These are phyloP conservation scores for Tulasnella sp. DNA, from an alignment of 768 basidiomycete genomes.

Conservation along the genomic window DNA sequence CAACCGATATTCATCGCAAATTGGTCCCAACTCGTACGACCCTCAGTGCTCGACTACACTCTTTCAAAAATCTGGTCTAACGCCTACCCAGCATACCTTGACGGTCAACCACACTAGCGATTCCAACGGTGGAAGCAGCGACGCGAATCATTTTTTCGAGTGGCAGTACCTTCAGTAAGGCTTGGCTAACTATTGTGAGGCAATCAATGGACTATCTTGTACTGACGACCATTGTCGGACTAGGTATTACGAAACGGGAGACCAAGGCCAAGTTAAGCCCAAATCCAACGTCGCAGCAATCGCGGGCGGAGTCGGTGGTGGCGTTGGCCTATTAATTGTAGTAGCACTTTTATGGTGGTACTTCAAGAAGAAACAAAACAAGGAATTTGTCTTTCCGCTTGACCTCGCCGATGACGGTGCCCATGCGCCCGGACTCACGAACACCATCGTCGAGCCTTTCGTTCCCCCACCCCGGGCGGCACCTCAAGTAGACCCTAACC, in stretches of 20 bases:
- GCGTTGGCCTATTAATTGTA: not conserved
- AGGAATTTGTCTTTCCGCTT: not conserved
- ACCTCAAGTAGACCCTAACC: not conserved
- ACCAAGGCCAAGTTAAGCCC: not conserved
- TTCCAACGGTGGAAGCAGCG: not conserved
- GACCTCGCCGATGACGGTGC: not conserved
- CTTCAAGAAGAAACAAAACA: not conserved
- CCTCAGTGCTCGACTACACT: not conserved
- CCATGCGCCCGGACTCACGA: not conserved
- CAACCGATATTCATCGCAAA: not conserved
- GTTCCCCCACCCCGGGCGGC: not conserved
- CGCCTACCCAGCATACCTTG: not conserved
- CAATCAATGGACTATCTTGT: not conserved
- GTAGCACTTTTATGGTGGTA: not conserved
- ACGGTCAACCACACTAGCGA: slow-evolving; percentile 5
- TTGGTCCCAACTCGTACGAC: not conserved
- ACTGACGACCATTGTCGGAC: not conserved
- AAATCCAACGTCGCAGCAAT: not conserved
- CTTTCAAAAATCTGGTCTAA: not conserved
- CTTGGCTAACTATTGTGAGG: not conserved
- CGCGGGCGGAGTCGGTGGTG: slow-evolving; percentile 5
- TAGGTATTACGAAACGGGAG: not conserved
- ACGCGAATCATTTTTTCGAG: not conserved
- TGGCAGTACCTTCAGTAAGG: slow-evolving; percentile 7
- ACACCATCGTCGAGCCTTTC: not conserved